Conservation (phyloP, 768 basidiomycete species). For the Boletellus ananas region DNA sequence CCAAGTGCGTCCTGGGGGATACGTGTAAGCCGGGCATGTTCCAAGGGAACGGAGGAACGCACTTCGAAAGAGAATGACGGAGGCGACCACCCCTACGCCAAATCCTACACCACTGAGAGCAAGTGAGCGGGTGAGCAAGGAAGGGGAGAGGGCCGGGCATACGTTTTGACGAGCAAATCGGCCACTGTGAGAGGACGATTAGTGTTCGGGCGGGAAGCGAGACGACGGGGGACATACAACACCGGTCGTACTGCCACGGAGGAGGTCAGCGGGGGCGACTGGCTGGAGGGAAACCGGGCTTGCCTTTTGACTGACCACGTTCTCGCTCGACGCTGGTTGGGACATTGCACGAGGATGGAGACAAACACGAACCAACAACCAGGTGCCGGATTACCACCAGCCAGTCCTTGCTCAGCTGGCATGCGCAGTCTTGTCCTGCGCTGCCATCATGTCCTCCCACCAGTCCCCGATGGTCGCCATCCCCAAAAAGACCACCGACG, state of each 20-base stretch:
- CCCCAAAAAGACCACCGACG: conserved; percentile 91
- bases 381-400: neutral
- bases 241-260: conserved; percentile 70
- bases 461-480: conserved; percentile 90
- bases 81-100: conserved; percentile 82
- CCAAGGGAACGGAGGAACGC: conserved; percentile 34
- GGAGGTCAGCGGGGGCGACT: neutral
- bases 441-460: conserved; percentile 58
- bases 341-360: conserved; percentile 35
- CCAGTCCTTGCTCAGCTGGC: no score
- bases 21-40: conserved; percentile 1
- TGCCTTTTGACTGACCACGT: conserved; percentile 88
- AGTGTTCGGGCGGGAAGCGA: conserved; percentile 19
- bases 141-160: conserved; percentile 25
- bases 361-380: conserved; percentile 25
- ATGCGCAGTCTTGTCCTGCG: neutral
- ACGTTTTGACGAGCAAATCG: conserved; percentile 86
- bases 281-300: neutral
- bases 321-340: conserved; percentile 80
- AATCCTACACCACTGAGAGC: conserved; percentile 75
- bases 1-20: conserved; percentile 77
- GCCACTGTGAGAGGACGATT: conserved; percentile 46
- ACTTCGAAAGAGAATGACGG: conserved; percentile 91
- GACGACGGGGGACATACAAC: conserved; percentile 53
- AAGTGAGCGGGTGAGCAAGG: conserved; percentile 5